phyloP scores from a whole-genome alignment of 257 asterid genomes.

The Leonotis leonurus region DNA sequence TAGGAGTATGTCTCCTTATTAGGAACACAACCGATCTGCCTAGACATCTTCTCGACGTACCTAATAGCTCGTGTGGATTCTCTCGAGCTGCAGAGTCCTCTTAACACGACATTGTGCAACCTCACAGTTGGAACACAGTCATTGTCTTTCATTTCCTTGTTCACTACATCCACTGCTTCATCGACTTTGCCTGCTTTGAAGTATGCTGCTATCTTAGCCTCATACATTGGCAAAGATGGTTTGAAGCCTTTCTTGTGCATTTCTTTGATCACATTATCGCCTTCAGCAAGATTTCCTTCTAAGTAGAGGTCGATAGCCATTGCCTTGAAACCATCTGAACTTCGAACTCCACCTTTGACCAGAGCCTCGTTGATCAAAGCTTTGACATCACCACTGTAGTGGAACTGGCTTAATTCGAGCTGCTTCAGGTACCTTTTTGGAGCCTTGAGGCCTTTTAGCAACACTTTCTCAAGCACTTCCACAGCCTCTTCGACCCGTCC shows the following conservation, averaged over 20 bases:
- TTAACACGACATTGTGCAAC: slow-evolving; percentile 54
- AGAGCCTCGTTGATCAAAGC: slow-evolving; percentile 55
- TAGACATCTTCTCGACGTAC: slow-evolving; percentile 52
- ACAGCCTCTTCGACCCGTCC: slow-evolving; percentile 65
- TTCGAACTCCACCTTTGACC: slow-evolving; percentile 56
- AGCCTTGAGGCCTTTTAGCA: slow-evolving; percentile 76
- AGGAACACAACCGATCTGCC: slow-evolving; percentile 55
- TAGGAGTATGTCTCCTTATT: slow-evolving; percentile 46
- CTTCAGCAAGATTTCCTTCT: slow-evolving; percentile 64
- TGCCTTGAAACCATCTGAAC: slow-evolving; percentile 54
- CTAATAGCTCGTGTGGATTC: slow-evolving; percentile 38
- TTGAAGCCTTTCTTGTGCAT: slow-evolving; percentile 55
- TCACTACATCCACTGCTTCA: slow-evolving; percentile 56
- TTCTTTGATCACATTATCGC: slow-evolving; percentile 47
- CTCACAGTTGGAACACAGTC: slow-evolving; percentile 47
- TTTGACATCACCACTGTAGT: slow-evolving; percentile 34
- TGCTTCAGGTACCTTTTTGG: slow-evolving; percentile 47
- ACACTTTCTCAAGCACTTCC: slow-evolving; percentile 54
- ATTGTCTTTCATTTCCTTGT: slow-evolving; percentile 51
- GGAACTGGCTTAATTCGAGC: slow-evolving; percentile 41
- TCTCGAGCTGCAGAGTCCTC: slow-evolving; percentile 48
- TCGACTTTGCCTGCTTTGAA: slow-evolving; percentile 35
- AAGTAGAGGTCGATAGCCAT: slow-evolving; percentile 64
- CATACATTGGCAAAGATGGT: slow-evolving; percentile 43
- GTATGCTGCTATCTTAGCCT: slow-evolving; percentile 60